Evolutionary conservation across 768 basidiomycete species (phyloP).

Genomic region (Podaxis mareebaensis): DNA sequence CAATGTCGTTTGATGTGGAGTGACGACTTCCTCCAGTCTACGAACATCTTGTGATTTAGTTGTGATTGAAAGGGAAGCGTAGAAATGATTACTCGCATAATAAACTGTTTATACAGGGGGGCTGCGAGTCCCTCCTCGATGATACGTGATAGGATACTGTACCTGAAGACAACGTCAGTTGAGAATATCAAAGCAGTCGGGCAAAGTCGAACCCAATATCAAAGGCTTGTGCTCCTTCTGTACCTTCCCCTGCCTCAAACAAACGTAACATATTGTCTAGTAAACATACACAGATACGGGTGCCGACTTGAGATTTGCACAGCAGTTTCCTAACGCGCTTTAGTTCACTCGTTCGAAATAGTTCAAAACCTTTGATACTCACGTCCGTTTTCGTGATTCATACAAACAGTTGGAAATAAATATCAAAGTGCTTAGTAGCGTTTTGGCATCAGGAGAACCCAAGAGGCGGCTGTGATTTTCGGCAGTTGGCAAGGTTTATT

Average conservation of each 20-base stretch:
- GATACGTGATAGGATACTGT: constrained; percentile 62
- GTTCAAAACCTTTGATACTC: constrained; percentile 25
- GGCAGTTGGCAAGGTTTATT: constrained; percentile 10
- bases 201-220: constrained; percentile 62
- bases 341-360: constrained; percentile 17
- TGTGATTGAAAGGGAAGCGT: background rate
- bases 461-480: constrained; percentile 48
- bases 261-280: constrained; percentile 72
- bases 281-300: constrained; percentile 65
- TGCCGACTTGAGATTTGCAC: constrained; percentile 52
- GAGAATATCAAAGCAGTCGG: constrained; percentile 9
- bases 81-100: constrained; percentile 47
- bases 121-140: constrained; percentile 61
- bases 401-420: constrained; percentile 75
- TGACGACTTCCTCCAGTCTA: constrained; percentile 71
- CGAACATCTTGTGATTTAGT: constrained; percentile 10
- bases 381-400: constrained; percentile 58
- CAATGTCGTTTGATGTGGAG: constrained; percentile 84
- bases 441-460: constrained; percentile 62
- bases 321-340: constrained; percentile 48
- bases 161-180: constrained; percentile 39
- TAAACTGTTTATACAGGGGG: constrained; percentile 59
- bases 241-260: constrained; percentile 67
- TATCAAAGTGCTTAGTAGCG: constrained; percentile 61
- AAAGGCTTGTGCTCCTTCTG: constrained; percentile 68